Evolutionary conservation across 768 basidiomycete genomes (phyloP), one percentile per base, ranked within the genome.

Genomic region (Rhodotorula diobovata): DNA sequence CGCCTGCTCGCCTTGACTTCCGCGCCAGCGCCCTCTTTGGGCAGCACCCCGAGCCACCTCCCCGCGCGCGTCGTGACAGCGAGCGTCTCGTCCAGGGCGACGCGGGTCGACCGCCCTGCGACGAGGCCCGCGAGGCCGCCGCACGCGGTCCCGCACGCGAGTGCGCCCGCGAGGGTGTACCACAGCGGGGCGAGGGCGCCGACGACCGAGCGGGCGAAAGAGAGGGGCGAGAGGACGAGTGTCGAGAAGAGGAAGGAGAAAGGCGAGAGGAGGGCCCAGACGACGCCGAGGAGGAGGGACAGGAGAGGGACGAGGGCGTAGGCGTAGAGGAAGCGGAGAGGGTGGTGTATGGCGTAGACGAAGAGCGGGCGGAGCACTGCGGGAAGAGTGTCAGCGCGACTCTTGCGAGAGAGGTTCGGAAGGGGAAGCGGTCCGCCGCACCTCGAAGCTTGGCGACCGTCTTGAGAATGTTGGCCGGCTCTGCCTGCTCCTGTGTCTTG

Each of bases 331-430:
- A 71, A 71, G 41, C 70, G 70, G 56, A 71, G 16, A 0, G 70
- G 70, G 30, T 71, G 70, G 43, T 67, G 62, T 18, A 71, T 20
- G 3, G 66, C 70, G 55, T 63, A 67, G 50, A 58, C 64, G 51
- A 60, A 67, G 4, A 71, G 14, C 3, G 70, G 70, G 21, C 56
- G 53, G 20, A 71, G 57, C 20, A 45, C 65, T 67, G 55, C 15
- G 12, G 9, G 32, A 11, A 32, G 51, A 48, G 4, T 28, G 23
- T 51, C 32, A 55, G 48, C 5, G 1, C 20, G 12, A 5, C 20
- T 3, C 32, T 4, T 12, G 51, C 32, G 20, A 15, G 4, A 4
- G 35, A 39, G 53, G 12, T 6, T 18, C 10, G 45, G 30, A 23
- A 18, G n/a, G 7, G 48, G 25, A 28, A 23, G 23, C 11, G 23